Base-by-base conservation (phyloP, 1,284 basidiomycete genomes). In the Ustilago cynodontis region DNA sequence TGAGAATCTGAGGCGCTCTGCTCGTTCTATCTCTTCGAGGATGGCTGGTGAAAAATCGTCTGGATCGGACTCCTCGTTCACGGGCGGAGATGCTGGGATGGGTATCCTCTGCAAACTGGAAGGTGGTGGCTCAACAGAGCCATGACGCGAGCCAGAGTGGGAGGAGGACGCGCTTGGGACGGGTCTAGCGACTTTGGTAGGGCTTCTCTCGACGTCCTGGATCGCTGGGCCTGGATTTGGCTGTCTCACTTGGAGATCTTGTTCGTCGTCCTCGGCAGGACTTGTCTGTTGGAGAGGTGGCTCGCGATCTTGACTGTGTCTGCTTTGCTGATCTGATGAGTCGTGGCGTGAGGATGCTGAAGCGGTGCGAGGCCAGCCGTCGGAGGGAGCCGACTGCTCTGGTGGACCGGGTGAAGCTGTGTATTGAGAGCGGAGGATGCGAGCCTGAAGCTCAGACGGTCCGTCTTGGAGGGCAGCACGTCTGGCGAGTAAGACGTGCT, bases 41-140 rank as follows among this genome's bases (percentile, higher is more conserved):
- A 72, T 64, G 2, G 6, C 49, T 9, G 56, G 45, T 28, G 57
- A 60, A 14, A 47, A 72, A 1, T 63, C 37, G 28, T 70, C 54
- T 3, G 75, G 75, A 50, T 77, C 75, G 0, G 70, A 67, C 31
- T 77, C 75, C 20, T 77, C 75, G 7, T 67, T 63, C 10, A 59
- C 37, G 10, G 65, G 37, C 1, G 65, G 52, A 1, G 70, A 50
- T 13, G 13, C 29, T 20, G 7, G 28, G 11, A 22, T 5, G 10
- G 6, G 22, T 8, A 20, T 24, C 3, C 31, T 50, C n/a, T 53
- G 51, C 20, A n/a, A 10, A 11, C n/a, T n/a, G n/a, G 62, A 37
- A 24, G 28, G n/a, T 1, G 33, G 55, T 29, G 39, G 28, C 56
- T 45, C 4, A 28, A 49, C 2, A 26, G n/a, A 10, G 26, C 20